Evolutionary conservation across 2,329 filamentous ascomycete genomes (phyloP).

Genomic region (Rutstroemia sydowiana): DNA sequence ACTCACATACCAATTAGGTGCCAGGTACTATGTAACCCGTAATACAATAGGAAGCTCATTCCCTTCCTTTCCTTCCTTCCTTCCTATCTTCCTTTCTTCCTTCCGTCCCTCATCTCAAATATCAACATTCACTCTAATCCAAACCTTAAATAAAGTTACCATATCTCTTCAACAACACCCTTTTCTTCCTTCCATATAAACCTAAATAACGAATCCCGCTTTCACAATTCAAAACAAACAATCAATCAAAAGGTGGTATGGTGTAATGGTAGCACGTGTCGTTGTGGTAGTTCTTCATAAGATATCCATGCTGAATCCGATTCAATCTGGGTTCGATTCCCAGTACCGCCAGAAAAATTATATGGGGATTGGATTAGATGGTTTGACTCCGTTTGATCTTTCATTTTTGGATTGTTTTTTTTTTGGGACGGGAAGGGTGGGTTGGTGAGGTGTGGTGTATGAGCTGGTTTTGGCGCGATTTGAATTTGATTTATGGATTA

Average conservation of each 20-base stretch:
- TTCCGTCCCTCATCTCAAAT: not conserved
- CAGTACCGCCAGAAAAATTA: constrained; percentile 26
- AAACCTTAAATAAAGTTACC: not conserved
- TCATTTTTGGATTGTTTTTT: not conserved
- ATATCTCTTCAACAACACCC: not conserved
- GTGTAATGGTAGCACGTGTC: constrained; percentile 30
- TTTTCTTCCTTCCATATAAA: not conserved
- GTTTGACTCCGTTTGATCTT: constrained; percentile 8
- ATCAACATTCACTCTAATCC: not conserved
- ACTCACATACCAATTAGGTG: too few relatives aligned
- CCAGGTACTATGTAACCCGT: too few relatives aligned
- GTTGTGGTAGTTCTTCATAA: constrained; percentile 24
- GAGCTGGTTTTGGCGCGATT: too few relatives aligned
- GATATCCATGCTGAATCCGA: constrained; percentile 22
- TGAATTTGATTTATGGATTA: too few relatives aligned
- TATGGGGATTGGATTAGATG: constrained; percentile 25
- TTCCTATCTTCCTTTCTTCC: not conserved
- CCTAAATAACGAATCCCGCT: not conserved
- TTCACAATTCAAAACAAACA: not conserved
- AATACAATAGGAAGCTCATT: too few relatives aligned
- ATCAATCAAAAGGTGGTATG: constrained; percentile 11
- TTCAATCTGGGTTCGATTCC: constrained; percentile 32
- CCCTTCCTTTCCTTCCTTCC: too few relatives aligned
- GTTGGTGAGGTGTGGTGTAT: too few relatives aligned
- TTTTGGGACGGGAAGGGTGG: too few relatives aligned